Base-by-base conservation (phyloP, 2,329 filamentous ascomycete genomes). In the Chaetomium strumarium region DNA sequence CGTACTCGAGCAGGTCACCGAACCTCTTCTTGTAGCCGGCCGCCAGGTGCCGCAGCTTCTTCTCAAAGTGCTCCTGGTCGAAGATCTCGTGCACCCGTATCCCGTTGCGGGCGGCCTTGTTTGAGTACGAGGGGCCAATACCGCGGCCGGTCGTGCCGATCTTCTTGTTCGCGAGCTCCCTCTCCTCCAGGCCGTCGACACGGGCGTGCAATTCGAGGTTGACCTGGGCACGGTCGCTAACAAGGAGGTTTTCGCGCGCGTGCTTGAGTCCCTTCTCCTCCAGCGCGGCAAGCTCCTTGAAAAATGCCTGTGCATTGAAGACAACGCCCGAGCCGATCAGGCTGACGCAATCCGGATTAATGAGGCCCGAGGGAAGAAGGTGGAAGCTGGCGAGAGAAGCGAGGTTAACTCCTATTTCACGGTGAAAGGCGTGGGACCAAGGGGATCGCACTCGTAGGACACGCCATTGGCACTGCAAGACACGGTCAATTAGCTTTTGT, bases 251-350 rank as follows among this genome's bases (percentile, higher is more conserved):
- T 48, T 78, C 75, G 51, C 75, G 73, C 17, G 75, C 80, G 57
- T 78, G 69, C 55, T 58, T 58, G 14, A 86, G 70, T 11, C 82
- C 82, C 64, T 86, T 80, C 50, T 73, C 74, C 61, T 85, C 77
- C 24, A 86, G 68, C 14, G 73, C 76, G 53, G 76, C 71, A 42
- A 87, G 72, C 67, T 87, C 84, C 60, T 78, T 76, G 75, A 86
- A 85, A 72, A 86, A 85, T 47, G 58, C 60, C 43, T 61, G 57
- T 14, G 86, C 76, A 68, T 88, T 80, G 59, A 88, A 82, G 55
- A 88, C 80, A 38, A 80, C 77, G 43, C 76, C 85, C 45, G 83
- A 85, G 55, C 86, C 87, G 65, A 91, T 85, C 52, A 91, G 73
- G 71, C 90, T 91, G 62, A 81, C 76, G 67, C 80, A 87, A 40